Base-by-base conservation (phyloP, 768 basidiomycete species). In the Calocybe cyanea region DNA sequence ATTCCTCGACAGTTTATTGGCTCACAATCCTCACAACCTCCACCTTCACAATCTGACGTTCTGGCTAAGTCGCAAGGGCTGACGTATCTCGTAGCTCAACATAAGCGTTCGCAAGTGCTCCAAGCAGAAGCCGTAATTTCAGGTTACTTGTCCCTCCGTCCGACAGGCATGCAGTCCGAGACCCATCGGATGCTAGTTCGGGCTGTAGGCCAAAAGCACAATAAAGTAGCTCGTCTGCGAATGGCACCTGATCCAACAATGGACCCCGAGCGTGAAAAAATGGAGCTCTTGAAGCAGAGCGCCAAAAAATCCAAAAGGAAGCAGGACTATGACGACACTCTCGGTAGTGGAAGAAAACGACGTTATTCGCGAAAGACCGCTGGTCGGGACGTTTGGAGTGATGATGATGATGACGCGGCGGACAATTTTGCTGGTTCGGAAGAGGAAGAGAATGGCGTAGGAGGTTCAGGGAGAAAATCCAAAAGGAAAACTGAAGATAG, bases 41-140 rank as follows among this genome's bases (percentile, higher is more conserved):
- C 68, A 43, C 67, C 75, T 28, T 63, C 56, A 10, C 64, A 64
- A 41, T 46, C 69, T 18, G 37, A 57, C 11, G 56, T 60, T 6
- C 51, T 65, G 48, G 60, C 59, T 41, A 82, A 78, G 59, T 71
- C 79, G 5, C 85, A 90, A 58, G 87, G 90, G 24, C 72, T 92
- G 37, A 88, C 91, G 19, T 93, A 93, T 65, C 83, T 93, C 53
- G 87, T 92, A 46, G 90, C 89, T 13, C 89, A 93, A 57, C 91
- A 87, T 65, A 89, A 91, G 61, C 80, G 84, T 36, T 84, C 87
- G 2, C 82, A 86, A 53, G 83, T 94, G 14, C 74, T 91, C n/a
- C 92, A 94, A 63, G 77, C 88, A 19, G 91, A 93, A 60, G 85
- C 87, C 2, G 70, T 85, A 48, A 73, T 93, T 46, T 87, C 88